Conservation (phyloP, 106 monocot genomes). For the Dioscorea dumetorum region DNA sequence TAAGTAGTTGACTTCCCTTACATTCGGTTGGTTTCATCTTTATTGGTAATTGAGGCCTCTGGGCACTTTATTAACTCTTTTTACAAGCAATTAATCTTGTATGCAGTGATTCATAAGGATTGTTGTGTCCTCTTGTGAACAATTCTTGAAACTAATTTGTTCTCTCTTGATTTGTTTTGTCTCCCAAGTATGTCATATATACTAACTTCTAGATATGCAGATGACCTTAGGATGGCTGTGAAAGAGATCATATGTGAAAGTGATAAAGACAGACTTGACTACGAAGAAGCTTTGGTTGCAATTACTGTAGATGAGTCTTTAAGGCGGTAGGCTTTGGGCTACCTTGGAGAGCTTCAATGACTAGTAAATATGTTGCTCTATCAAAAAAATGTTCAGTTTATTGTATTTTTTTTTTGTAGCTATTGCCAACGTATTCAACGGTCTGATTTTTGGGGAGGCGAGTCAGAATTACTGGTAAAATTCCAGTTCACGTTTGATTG, state of each 20-base stretch:
- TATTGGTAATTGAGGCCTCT: too few species aligned
- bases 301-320: constrained; percentile 87
- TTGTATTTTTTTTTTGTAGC: constrained; percentile 21
- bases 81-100: background rate
- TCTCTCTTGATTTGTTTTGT: background rate
- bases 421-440: constrained; percentile 84
- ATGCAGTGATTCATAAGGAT: background rate
- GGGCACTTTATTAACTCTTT: too few species aligned
- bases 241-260: constrained; percentile 82
- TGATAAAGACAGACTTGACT: constrained; percentile 45
- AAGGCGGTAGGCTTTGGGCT: constrained; percentile 27
- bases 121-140: too few species aligned
- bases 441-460: constrained; percentile 95
- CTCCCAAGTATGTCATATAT: background rate
- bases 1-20: too few species aligned
- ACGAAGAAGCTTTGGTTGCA: constrained; percentile 81
- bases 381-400: background rate
- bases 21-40: too few species aligned
- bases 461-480: constrained; percentile 81
- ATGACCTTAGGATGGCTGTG: constrained; percentile 91
- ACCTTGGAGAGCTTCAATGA: background rate
- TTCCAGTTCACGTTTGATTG: background rate
- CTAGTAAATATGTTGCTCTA: background rate
- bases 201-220: constrained; percentile 22
- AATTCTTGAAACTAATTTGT: too few species aligned